Evolutionary conservation across 2,329 filamentous ascomycete genomes (phyloP), one percentile per base, ranked within the genome.

Genomic region (Biscogniauxia sp.): DNA sequence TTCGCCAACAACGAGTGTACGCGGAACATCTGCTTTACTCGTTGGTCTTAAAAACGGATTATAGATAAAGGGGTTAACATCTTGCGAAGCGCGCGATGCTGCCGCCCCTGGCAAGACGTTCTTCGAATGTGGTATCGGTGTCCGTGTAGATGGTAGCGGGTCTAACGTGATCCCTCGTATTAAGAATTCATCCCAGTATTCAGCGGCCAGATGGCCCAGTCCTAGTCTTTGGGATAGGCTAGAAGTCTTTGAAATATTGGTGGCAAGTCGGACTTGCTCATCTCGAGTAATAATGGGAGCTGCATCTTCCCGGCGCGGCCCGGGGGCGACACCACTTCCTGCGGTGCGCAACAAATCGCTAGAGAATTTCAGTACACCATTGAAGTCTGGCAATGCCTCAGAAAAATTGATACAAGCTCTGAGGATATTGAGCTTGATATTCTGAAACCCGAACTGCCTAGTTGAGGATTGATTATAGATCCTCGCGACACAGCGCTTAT

Each of bases 131-230:
- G 88, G 82, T 56, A 91, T 83, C 0, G 91, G 88, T 17, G 83
- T 82, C 65, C 84, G 83, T 11, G 83, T 82, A 51, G 80, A 76
- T 9, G 87, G 79, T 45, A 86, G 75, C 23, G 89, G 80, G 55
- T 93, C 85, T 51, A 96, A 79, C 58, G 88, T 85, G 67, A 96
- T 80, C 64, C 87, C 87, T 55, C 95, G 88, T 53, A 99, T 84
- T 8, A 99, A 80, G 68, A 98, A 98, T 70, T 97, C 92, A 73
- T 99, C 95, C 95, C 95, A 99, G 72, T 97, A 99, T 67, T 95
- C 90, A 5, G 92, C 93, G 56, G 87, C 83, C 51, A 94, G 76
- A 59, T 89, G 78, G 5, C 83, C 79, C 26, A 93, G 78, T 0
- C 93, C 93, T 25, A 97, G 77, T 61, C 90, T 88, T 62, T 85